Evolutionary conservation across 371 early-diverging fungal species (phyloP).

Genomic region (Mucor velutinosus): DNA sequence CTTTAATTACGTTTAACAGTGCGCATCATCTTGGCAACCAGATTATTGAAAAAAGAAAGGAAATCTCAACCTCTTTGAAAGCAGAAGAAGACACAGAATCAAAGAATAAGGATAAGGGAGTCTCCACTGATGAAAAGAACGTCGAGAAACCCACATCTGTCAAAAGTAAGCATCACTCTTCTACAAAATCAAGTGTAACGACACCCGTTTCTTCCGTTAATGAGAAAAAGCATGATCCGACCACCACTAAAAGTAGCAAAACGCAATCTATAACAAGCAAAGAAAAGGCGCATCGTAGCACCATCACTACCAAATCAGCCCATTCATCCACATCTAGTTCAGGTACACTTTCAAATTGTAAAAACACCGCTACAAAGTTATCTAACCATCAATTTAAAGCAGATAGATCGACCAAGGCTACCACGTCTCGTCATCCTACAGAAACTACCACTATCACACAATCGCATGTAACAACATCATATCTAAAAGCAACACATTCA

Average conservation of each 20-base stretch:
- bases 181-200: conserved; percentile 28
- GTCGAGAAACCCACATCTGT: background rate
- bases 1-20: background rate
- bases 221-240: background rate
- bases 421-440: background rate
- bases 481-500: background rate
- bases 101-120: background rate
- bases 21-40: background rate
- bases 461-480: background rate
- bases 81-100: background rate
- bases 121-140: background rate
- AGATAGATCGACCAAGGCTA: background rate
- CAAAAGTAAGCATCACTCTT: background rate
- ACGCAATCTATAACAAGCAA: background rate
- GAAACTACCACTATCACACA: background rate
- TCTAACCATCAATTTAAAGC: background rate
- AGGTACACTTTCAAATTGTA: background rate
- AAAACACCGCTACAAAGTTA: background rate
- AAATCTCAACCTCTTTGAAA: background rate
- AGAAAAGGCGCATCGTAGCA: background rate
- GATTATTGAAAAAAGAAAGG: background rate
- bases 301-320: background rate
- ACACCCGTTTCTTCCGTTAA: background rate
- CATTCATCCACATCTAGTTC: background rate
- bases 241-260: background rate